phyloP scores from a whole-genome alignment of 768 basidiomycete species.

The Mrakia hoshinonis region DNA sequence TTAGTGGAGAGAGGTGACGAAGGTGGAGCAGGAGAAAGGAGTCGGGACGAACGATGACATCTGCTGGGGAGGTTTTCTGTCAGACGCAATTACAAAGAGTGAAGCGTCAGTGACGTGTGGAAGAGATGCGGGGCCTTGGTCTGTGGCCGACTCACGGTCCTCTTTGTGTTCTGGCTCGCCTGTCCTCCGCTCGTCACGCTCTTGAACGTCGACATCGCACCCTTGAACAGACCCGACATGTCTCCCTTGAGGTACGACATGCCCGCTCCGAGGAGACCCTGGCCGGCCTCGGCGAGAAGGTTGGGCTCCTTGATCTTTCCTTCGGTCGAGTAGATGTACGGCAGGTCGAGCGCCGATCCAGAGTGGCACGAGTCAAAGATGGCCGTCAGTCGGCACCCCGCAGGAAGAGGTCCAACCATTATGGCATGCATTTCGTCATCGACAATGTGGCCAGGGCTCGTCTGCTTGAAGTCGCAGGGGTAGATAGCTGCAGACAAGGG shows the following conservation, averaged over 20 bases:
- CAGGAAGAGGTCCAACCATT: conserved; percentile 69
- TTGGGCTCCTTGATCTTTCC: conserved; percentile 94
- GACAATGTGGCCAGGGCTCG: conserved; percentile 60
- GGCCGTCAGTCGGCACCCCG: conserved; percentile 76
- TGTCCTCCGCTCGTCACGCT: conserved; percentile 47
- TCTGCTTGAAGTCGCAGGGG: conserved; percentile 63
- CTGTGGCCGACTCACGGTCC: conserved; percentile 7
- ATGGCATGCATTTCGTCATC: conserved; percentile 79
- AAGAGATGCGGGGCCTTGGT: no score
- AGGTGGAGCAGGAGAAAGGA: neutral
- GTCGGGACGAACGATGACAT: conserved; percentile 51
- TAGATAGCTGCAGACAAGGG: conserved; percentile 53
- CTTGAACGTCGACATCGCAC: conserved; percentile 43
- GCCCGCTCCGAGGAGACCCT: conserved; percentile 71
- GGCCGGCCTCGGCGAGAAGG: conserved; percentile 73
- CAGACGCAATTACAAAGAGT: neutral
- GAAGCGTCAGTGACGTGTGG: neutral
- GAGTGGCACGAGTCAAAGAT: conserved; percentile 60
- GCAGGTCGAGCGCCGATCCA: conserved; percentile 64
- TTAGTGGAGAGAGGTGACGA: neutral
- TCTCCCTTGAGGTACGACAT: conserved; percentile 63
- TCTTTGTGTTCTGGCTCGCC: conserved; percentile 4
- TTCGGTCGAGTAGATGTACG: conserved; percentile 71
- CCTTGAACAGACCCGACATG: conserved; percentile 64
- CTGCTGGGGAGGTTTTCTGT: conserved; percentile 64